Base-by-base conservation (phyloP, 73 alveolate genomes). In the Symbiodinium pilosum region DNA sequence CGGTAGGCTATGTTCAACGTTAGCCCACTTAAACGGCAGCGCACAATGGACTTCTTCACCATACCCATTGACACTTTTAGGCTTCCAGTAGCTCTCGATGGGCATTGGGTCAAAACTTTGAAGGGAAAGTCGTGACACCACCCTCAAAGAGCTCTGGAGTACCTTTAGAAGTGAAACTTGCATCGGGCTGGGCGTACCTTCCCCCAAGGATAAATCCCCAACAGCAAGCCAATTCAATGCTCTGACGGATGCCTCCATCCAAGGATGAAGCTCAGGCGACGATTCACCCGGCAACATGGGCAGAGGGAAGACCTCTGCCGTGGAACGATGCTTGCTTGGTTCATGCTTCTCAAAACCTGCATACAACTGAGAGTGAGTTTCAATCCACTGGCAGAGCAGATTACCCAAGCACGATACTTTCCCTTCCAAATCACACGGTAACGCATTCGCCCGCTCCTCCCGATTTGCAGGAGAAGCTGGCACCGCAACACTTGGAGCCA, bases 21-120 rank as follows among this genome's bases (percentile, higher is more conserved):
- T 85, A 7, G n/a, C 81, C 93, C 93, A 85, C 52, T 52, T 85
- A 40, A 85, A 64, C 24, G 77, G 32, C 81, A 44, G 43, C 3
- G 93, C 93, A 4, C 56, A 39, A 24, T 85, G 93, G 0, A 85
- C 93, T 34, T 85, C 93, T 85, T 30, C 93, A 30, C 93, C 93
- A 51, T 85, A 85, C 8, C 68, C 28, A 28, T 85, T 85, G 14
- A 85, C 93, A 24, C 47, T 7, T 24, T 47, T 85, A 3, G 56
- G 44, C 1, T 32, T 43, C 47, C 43, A 85, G 6, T 44, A 47
- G n/a, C 7, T 4, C 0, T 26, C 32, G 7, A 56, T 56, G 28
- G 75, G 32, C 16, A 26, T 18, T 11, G 36, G 9, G 26, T 56
- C 75, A 20, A 56, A 56, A 11, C 11, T 0, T 11, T 56, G 75